phyloP scores from a whole-genome alignment of 345 rosid species.

The Sapria himalayana region DNA sequence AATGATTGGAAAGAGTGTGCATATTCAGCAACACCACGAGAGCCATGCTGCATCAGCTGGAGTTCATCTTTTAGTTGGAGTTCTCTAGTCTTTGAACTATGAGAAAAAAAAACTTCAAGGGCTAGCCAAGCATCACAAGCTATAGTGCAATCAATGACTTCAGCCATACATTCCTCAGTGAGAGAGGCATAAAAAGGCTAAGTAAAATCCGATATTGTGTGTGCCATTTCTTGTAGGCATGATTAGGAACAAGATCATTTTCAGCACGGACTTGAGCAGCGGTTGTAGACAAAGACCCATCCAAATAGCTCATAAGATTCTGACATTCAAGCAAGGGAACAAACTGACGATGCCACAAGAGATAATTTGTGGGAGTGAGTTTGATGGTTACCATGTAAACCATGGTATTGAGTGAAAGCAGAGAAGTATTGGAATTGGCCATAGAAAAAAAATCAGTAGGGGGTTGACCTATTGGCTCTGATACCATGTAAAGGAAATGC shows the following conservation, averaged over 20 bases:
- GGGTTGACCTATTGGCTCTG: neutral
- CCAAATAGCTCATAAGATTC: neutral
- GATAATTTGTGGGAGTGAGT: neutral
- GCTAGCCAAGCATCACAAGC: neutral
- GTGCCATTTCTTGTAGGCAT: neutral
- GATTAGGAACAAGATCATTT: neutral
- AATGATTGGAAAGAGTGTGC: neutral
- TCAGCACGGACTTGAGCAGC: neutral
- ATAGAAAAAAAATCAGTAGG: neutral
- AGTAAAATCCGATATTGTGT: neutral
- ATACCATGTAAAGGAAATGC: neutral
- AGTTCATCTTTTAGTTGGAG: neutral
- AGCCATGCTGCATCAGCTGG: neutral
- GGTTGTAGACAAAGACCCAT: neutral
- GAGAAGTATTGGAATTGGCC: neutral
- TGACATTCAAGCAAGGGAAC: neutral
- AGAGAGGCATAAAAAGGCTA: neutral
- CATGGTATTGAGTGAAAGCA: neutral
- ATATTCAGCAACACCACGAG: neutral
- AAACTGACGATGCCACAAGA: neutral
- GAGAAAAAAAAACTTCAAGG: slow-evolving; percentile 1
- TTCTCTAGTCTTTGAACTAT: neutral
- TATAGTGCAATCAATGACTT: no score
- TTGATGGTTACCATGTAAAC: neutral
- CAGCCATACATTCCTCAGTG: slow-evolving; percentile 1